Base-by-base conservation (phyloP, 768 basidiomycete genomes). In the Agrocybe pediades region DNA sequence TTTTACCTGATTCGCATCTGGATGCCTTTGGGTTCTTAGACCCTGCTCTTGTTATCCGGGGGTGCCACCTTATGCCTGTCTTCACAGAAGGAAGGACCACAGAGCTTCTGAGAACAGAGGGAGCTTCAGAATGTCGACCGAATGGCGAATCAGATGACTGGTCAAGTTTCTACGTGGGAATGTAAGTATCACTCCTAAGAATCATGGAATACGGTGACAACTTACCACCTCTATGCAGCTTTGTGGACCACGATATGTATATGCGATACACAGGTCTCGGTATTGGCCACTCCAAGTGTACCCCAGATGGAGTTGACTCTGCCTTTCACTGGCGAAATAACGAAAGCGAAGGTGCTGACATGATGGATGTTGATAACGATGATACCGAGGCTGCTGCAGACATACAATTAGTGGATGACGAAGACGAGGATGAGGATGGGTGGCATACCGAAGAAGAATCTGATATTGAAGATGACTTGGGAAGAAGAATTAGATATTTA, bases 1-100 rank as follows among this genome's bases (percentile, higher is more conserved):
- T 68, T 46, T 56, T 74, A 9, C 62, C 70, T 0, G 57, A 65
- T 15, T 46, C 46, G 3, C 67, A 70, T 23, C 55, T 57, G 2
- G 49, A 54, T 17, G 67, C 71, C 0, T 75, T 74, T 55, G 69
- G 74, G 2, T 75, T 75, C 44, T 40, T 75, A 2, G 68, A 73
- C 53, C 73, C 73, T 0, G 19, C 29, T 1, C 51, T 56, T 2
- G 62, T 70, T 7, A 59, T 73, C 13, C 65, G 60, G 2, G 61
- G 51, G 6, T 64, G 57, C 23, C 59, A 63, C 39, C 40, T 61
- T 13, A 67, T 74, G 25, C 72, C 68, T 9, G 60, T 61, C 9
- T 71, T 71, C 46, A 19, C 54, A 1, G 20, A 47, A 41, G 69
- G 68, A n/a, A 42, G 55, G 19, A 64, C 59, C 5, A 3, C 26